Percentiles rank a stretch among this genome's conserved stretches.
Conservation (phyloP, 805 yeast genomes). For the Candida koratica region DNA sequence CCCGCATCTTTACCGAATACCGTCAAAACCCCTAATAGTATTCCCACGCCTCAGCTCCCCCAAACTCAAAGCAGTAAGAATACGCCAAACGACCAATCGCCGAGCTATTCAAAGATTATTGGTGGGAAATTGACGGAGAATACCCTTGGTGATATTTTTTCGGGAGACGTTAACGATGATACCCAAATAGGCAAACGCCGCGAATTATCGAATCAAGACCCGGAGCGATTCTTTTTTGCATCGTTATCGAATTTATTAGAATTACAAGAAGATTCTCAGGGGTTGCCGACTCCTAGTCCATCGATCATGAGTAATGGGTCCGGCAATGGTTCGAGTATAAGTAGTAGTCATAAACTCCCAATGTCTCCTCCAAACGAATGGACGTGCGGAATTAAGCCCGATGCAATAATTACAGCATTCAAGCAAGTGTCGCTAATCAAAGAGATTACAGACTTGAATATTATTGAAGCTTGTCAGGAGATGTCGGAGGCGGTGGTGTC, state of each 20-base stretch:
- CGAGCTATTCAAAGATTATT: constrained; percentile 20
- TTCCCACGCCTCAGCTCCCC: constrained; percentile 39
- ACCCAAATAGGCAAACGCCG: constrained; percentile 43
- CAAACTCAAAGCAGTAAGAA: constrained; percentile 36
- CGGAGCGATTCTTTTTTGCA: constrained; percentile 47
- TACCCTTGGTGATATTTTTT: constrained; percentile 24
- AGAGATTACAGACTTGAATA: constrained; percentile 27
- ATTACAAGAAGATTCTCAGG: constrained; percentile 31
- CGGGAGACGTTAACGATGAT: constrained; percentile 26
- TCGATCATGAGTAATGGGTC: constrained; percentile 12
- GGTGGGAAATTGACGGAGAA: constrained; percentile 15
- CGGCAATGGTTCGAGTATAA: constrained; percentile 9
- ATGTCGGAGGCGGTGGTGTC: not conserved
- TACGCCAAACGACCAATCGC: constrained; percentile 39
- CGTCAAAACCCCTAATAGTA: constrained; percentile 43
- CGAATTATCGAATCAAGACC: constrained; percentile 43
- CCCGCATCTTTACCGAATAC: constrained; percentile 37
- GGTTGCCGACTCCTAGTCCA: constrained; percentile 17
- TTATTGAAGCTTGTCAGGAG: constrained; percentile 21
- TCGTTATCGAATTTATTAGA: constrained; percentile 50
- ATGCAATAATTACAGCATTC: constrained; percentile 44
- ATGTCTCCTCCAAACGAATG: constrained; percentile 38
- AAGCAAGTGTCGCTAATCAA: constrained; percentile 39
- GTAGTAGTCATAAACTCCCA: constrained; percentile 24
- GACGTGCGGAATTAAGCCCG: constrained; percentile 45